Evolutionary conservation across 2,329 filamentous ascomycete species (phyloP), one percentile per base, ranked within the genome.

Genomic region (Cladosporium oxysporum): DNA sequence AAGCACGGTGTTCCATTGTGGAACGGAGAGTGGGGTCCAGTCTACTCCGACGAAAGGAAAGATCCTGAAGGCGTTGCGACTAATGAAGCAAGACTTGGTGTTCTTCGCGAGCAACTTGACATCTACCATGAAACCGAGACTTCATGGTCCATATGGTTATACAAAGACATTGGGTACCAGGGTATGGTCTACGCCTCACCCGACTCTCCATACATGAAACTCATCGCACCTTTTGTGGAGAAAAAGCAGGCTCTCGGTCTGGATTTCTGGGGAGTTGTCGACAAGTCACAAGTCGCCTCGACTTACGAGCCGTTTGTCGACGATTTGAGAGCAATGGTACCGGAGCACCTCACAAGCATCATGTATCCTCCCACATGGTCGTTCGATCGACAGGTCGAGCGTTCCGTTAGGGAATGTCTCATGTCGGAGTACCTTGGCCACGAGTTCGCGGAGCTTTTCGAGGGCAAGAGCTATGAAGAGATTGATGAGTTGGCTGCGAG

Each of bases 401-500:
- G 68, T 1, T 58, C 68, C 18, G 35, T 69, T 3, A 52, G 66
- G n/a, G 68, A 69, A 26, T 62, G 62, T 29, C 44, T 68, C 31
- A 55, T 69, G 59, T 65, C 62, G 10, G 68, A 69, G 23, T 58
- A 65, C 41, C 76, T 85, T 64, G 77, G 78, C 80, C 73, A 58
- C 49, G 85, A 88, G 71, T 83, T 86, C 73, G 85, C 85, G 0
- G 80, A 81, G 67, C 72, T 85, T 26, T 88, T 88, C 67, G 75
- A 78, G 44, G 84, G 77, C 2, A 85, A 84, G 78, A 79, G 72
- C 0, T 71, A 81, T 55, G 79, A 81, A 23, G 81, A 87, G 70
- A 71, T 88, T n/a, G 85, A 88, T 67, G 82, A 81, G 66, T 72
- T 86, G 47, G 83, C 83, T 0, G 76, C 73, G 7, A 84, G 79